A percentile compares a stretch with the other conserved stretches of the same genome.
Evolutionary conservation across 2,329 filamentous ascomycete genomes (phyloP).

Genomic region (Colletotrichum sp.): DNA sequence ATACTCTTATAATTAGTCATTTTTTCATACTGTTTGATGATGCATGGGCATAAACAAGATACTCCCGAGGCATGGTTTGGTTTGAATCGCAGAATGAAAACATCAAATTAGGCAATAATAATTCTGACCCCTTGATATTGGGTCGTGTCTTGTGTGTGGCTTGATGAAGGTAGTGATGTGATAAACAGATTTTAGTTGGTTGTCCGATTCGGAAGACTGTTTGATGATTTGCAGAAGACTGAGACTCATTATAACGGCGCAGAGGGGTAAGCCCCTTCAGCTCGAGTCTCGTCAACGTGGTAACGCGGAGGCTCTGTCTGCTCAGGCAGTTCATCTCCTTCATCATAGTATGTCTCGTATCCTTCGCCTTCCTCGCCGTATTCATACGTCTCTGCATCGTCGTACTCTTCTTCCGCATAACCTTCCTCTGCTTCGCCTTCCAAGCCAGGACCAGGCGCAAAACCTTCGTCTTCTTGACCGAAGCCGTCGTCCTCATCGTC

Average conservation of each 20-base stretch:
- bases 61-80: not conserved
- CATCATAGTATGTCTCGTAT: not conserved
- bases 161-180: not conserved
- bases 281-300: not conserved
- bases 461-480: slow-evolving; percentile 19
- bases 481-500: slow-evolving; percentile 28
- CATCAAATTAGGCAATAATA: not conserved
- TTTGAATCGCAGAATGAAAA: not conserved
- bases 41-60: not conserved
- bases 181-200: not conserved
- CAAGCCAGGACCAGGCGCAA: not conserved
- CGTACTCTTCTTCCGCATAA: slow-evolving; percentile 30
- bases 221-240: not conserved
- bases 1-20: not conserved
- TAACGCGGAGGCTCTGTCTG: not conserved
- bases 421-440: slow-evolving; percentile 14
- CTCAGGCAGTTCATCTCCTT: not conserved
- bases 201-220: not conserved
- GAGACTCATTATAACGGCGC: not conserved
- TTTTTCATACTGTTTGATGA: not conserved
- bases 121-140: not conserved
- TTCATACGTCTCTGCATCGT: slow-evolving; percentile 27
- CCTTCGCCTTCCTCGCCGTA: slow-evolving; percentile 28
- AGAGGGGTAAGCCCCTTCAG: slow-evolving; percentile 8
- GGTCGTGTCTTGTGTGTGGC: not conserved